Evolutionary conservation across 2,329 filamentous ascomycete species (phyloP), one percentile per base, ranked within the genome.

Genomic region (Botrytis byssoidea): DNA sequence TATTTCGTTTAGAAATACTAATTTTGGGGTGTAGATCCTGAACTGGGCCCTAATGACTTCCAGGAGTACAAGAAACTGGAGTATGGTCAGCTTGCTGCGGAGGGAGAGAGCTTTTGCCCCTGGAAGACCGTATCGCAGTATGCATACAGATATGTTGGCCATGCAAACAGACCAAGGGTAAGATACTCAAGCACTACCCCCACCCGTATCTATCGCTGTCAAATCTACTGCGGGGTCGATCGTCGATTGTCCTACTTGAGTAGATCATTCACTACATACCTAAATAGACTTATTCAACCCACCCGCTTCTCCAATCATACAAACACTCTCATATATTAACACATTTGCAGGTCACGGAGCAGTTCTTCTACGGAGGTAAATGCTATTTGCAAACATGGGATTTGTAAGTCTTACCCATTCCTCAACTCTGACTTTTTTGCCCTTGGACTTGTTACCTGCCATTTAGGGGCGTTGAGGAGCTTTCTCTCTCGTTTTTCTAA

Each of bases 371-470:
- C 48, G 79, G 81, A 4, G 86, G 83, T 42, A 84, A 93, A 68
- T 85, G 92, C 76, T 88, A 87, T 78, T 82, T 84, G 3, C 86
- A 89, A 74, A 79, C 84, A 18, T 97, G 94, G 94, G 90, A 95
- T 75, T 83, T 97, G 93, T 96, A 85, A 86, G 91, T 73, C 65
- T 32, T 65, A 18, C 57, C 61, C 48, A 9, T 10, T 32, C 59
- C 40, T 46, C 51, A 20, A 65, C 46, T 69, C 64, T 57, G 32
- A 46, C 59, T 69, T 42, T 22, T 60, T 70, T 59, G 18, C n/a
- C n/a, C 40, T 60, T 25, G n/a, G 72, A 57, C 25, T 44, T 32
- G n/a, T 57, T 22, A 42, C 18, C 22, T 20, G n/a, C 5, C 9
- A 10, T 32, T 22, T 4, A 32, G 9, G n/a, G 14, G 51, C 8